phyloP scores from a whole-genome alignment of 306 rosid genomes.

The Sicyos edulis region DNA sequence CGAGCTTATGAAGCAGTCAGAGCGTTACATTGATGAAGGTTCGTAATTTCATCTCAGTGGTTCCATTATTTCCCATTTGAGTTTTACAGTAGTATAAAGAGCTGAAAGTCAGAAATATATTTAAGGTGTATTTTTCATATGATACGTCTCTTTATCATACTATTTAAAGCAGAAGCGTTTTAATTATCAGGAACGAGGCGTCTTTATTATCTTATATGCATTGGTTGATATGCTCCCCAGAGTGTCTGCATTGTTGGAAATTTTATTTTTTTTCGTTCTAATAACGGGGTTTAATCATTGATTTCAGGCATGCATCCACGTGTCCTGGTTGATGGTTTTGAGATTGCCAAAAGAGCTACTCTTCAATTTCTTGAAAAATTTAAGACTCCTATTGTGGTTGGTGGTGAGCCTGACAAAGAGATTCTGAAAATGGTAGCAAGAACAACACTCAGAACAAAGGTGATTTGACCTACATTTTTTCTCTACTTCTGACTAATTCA shows the following conservation, averaged over 20 bases:
- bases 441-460: slow-evolving; percentile 92
- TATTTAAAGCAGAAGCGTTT: neutral
- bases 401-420: slow-evolving; percentile 85
- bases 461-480: slow-evolving; percentile 18
- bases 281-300: neutral
- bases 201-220: neutral
- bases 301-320: slow-evolving; percentile 96
- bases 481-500: neutral
- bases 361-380: slow-evolving; percentile 84
- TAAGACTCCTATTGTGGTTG: slow-evolving; percentile 82
- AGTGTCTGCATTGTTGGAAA: neutral
- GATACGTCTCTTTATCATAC: too few species aligned
- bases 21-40: slow-evolving; percentile 90
- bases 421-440: slow-evolving; percentile 89
- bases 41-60: slow-evolving; percentile 12
- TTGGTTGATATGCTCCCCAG: neutral
- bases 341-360: slow-evolving; percentile 87
- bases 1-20: slow-evolving; percentile 95
- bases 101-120: neutral
- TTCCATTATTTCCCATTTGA: neutral
- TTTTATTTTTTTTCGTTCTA: neutral
- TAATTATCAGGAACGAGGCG: neutral
- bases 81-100: too few species aligned
- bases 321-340: slow-evolving; percentile 91
- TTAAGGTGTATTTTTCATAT: neutral